Conservation (phyloP, 805 yeast genomes). For the Candida multigemmis region DNA sequence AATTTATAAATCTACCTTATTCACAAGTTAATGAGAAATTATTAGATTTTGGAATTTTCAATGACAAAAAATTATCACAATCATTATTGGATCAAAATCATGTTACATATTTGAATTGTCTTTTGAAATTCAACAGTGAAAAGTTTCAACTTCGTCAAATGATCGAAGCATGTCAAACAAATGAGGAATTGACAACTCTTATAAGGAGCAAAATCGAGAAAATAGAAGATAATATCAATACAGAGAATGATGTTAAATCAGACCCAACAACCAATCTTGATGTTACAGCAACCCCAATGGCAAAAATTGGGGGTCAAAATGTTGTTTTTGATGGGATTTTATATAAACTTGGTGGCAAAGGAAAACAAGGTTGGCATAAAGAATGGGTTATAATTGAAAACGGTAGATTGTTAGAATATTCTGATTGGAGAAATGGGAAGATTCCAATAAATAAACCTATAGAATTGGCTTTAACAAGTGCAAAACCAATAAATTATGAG, state of each 20-base stretch:
- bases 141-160: slow-evolving; percentile 30
- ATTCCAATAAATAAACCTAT: slow-evolving; percentile 58
- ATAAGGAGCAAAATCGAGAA: slow-evolving; percentile 20
- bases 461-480: slow-evolving; percentile 60
- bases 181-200: slow-evolving; percentile 28
- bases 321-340: slow-evolving; percentile 39
- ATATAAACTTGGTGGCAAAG: slow-evolving; percentile 52
- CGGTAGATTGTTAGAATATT: slow-evolving; percentile 62
- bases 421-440: slow-evolving; percentile 71
- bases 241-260: slow-evolving; percentile 15
- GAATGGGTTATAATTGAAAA: slow-evolving; percentile 73
- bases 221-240: slow-evolving; percentile 9
- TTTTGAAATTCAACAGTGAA: slow-evolving; percentile 32
- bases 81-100: slow-evolving; percentile 10
- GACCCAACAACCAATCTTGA: slow-evolving; percentile 17
- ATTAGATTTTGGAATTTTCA: slow-evolving; percentile 6
- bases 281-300: slow-evolving; percentile 1
- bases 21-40: slow-evolving; percentile 1
- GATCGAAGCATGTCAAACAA: slow-evolving; percentile 29
- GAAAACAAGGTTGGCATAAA: slow-evolving; percentile 75
- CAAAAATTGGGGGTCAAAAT: slow-evolving; percentile 11
- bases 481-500: slow-evolving; percentile 38
- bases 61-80: slow-evolving; percentile 6
- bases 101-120: slow-evolving; percentile 20
- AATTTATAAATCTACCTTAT: slow-evolving; percentile 16